These are phyloP conservation scores for Leccinum incarnatum DNA, from an alignment of 768 basidiomycete species.

Conservation along the genomic window DNA sequence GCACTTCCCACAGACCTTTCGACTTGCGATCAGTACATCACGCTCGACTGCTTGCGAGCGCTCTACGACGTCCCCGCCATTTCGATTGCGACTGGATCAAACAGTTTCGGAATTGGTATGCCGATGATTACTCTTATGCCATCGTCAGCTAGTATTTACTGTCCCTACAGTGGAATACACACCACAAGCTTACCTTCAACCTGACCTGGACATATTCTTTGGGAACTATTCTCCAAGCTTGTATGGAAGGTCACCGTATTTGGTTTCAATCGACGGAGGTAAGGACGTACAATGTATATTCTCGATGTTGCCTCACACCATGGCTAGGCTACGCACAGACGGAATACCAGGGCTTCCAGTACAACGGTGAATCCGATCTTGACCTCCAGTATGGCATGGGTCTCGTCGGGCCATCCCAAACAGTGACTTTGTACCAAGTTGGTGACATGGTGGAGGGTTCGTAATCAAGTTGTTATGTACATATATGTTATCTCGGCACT, in stretches of 20 bases:
- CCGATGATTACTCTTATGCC: neutral
- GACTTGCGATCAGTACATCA: constrained; percentile 29
- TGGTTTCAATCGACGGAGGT: constrained; percentile 35
- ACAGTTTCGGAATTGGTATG: constrained; percentile 32
- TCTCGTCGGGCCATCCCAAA: constrained; percentile 23
- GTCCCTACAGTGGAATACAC: constrained; percentile 29
- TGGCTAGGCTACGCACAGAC: constrained; percentile 21
- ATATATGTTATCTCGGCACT: neutral
- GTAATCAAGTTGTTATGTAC: neutral
- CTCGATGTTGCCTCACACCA: neutral
- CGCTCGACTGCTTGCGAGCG: constrained; percentile 30
- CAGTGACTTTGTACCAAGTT: constrained; percentile 31
- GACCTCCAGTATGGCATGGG: constrained; percentile 33
- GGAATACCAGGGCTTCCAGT: constrained; percentile 17
- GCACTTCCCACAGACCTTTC: constrained; percentile 12
- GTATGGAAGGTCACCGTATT: constrained; percentile 22
- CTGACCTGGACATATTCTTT: constrained; percentile 31
- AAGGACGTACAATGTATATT: neutral
- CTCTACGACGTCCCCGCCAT: constrained; percentile 24
- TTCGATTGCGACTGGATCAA: constrained; percentile 15
- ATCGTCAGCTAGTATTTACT: neutral
- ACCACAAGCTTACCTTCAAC: constrained; percentile 30
- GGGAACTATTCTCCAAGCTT: constrained; percentile 24
- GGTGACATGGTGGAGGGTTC: constrained; percentile 30
- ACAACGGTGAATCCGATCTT: constrained; percentile 32